phyloP scores from a whole-genome alignment of 1,284 basidiomycete genomes.

The Cystobasidium slooffiae region DNA sequence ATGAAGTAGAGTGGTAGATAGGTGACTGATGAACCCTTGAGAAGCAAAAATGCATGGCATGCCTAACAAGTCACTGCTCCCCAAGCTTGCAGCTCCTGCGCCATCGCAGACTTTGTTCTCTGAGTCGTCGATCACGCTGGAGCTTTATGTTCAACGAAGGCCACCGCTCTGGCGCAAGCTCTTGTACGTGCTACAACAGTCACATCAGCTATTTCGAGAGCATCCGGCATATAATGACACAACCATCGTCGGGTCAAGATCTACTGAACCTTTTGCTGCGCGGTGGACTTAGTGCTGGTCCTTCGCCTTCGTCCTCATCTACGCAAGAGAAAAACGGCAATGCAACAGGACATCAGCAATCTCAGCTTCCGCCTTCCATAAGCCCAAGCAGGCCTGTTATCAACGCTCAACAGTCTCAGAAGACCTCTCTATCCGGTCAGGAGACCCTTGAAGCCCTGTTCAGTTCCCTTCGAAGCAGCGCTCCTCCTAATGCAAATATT shows the following conservation, averaged over 20 bases:
- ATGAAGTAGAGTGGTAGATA: too few relatives aligned
- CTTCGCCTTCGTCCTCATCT: background rate
- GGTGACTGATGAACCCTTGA: too few relatives aligned
- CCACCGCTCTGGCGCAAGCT: too few relatives aligned
- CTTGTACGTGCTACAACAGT: too few relatives aligned
- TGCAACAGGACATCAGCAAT: background rate
- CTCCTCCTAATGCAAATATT: constrained; percentile 6
- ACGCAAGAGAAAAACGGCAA: background rate
- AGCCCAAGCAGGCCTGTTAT: background rate
- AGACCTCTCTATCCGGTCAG: background rate
- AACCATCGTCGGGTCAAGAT: background rate
- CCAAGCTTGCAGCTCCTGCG: too few relatives aligned
- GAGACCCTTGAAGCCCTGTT: constrained; percentile 16
- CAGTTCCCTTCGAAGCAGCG: constrained; percentile 5
- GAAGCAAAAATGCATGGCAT: too few relatives aligned
- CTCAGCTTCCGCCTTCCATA: background rate
- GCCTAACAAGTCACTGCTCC: too few relatives aligned
- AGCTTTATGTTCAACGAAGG: too few relatives aligned
- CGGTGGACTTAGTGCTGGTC: background rate
- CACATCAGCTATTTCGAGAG: too few relatives aligned
- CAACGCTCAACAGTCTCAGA: background rate
- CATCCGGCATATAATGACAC: background rate
- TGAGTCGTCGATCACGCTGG: too few relatives aligned
- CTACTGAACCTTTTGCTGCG: constrained; percentile 12
- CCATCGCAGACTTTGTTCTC: too few relatives aligned